phyloP scores from a whole-genome alignment of 495 filamentous ascomycete genomes.

The Astrothelium macrocarpum region DNA sequence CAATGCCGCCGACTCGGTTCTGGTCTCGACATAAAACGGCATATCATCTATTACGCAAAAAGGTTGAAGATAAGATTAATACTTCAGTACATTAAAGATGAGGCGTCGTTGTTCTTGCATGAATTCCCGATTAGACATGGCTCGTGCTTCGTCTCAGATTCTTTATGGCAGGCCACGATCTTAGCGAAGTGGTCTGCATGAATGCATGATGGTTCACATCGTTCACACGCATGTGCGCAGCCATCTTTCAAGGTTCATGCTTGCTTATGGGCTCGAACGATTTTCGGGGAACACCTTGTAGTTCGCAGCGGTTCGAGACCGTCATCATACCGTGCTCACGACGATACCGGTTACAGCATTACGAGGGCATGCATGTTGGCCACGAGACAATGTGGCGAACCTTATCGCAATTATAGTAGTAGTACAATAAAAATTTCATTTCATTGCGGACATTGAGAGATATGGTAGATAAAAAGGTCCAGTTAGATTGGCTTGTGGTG shows the following conservation, averaged over 20 bases:
- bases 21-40: too few relatives aligned
- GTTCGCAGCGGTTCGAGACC: neutral
- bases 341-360: neutral
- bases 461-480: neutral
- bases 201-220: neutral
- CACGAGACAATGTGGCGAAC: neutral
- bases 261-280: neutral
- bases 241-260: neutral
- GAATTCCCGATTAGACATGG: too few relatives aligned
- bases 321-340: neutral
- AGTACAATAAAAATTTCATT: neutral
- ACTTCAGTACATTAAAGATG: too few relatives aligned
- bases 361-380: neutral
- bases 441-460: slow-evolving; percentile 5
- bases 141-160: too few relatives aligned
- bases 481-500: neutral
- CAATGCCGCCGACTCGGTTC: too few relatives aligned
- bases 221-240: neutral
- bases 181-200: too few relatives aligned
- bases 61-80: too few relatives aligned
- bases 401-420: neutral
- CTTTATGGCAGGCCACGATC: too few relatives aligned
- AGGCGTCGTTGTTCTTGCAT: too few relatives aligned
- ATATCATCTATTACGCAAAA: too few relatives aligned
- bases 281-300: slow-evolving; percentile 1